These are phyloP conservation scores for Sphaerulina vaccinii DNA, from an alignment of 2,329 filamentous ascomycete genomes.

Conservation along the genomic window DNA sequence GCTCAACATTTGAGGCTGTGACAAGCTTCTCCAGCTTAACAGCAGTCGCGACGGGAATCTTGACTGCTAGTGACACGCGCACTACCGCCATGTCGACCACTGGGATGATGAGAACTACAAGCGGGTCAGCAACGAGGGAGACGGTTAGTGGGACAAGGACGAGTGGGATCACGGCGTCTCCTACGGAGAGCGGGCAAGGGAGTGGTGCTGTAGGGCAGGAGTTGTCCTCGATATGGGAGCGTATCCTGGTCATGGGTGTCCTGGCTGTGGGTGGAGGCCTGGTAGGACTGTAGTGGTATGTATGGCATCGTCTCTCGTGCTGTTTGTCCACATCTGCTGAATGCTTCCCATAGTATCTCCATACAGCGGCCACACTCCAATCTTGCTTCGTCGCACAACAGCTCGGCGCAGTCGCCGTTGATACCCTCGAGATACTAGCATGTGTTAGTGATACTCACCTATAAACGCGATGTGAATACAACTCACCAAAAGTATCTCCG, in stretches of 20 bases:
- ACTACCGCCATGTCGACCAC: neutral
- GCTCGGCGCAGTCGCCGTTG: no score
- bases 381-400: no score
- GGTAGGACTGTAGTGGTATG: neutral
- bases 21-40: conserved; percentile 2
- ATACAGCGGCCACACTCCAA: neutral
- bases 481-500: no score
- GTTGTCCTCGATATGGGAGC: neutral
- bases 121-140: neutral
- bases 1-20: neutral
- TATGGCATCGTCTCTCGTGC: no score
- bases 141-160: neutral
- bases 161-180: neutral
- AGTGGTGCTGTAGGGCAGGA: neutral
- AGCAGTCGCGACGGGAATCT: neutral
- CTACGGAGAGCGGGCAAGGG: neutral
- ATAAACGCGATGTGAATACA: no score
- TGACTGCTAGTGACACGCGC: conserved; percentile 14
- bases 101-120: neutral
- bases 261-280: neutral
- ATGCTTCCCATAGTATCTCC: neutral
- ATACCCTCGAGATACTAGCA: no score
- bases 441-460: no score
- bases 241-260: neutral
- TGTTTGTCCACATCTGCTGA: no score